phyloP scores from a whole-genome alignment of 2,329 filamentous ascomycete genomes.

The Ambrosiella cleistominuta region DNA sequence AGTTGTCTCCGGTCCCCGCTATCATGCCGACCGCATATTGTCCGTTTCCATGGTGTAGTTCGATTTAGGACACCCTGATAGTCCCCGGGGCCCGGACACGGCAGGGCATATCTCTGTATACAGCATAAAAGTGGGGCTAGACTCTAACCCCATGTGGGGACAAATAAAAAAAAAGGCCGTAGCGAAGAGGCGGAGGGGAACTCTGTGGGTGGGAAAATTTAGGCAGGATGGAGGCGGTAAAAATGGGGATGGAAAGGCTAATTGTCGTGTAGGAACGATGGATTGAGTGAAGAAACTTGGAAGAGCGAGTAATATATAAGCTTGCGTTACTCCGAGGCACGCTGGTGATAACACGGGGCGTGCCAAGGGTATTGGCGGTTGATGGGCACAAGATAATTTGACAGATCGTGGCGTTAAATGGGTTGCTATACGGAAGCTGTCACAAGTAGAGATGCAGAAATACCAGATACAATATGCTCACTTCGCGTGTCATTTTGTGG shows the following conservation, averaged over 20 bases:
- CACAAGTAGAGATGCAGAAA: neutral
- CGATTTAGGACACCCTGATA: neutral
- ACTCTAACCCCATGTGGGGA: neutral
- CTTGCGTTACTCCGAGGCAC: too few relatives aligned
- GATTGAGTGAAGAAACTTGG: too few relatives aligned
- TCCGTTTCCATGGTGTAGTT: neutral
- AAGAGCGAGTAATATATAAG: too few relatives aligned
- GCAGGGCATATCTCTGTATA: neutral
- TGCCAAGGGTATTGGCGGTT: too few relatives aligned
- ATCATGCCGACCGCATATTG: neutral
- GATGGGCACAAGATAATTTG: too few relatives aligned
- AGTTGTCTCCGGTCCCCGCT: neutral
- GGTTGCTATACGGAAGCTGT: too few relatives aligned
- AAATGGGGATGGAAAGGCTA: neutral
- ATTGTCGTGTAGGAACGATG: too few relatives aligned
- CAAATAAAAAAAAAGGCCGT: neutral
- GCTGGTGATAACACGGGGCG: too few relatives aligned
- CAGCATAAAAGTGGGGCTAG: neutral
- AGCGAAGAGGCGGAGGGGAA: neutral
- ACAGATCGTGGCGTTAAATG: too few relatives aligned
- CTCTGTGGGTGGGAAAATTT: neutral
- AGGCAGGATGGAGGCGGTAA: neutral
- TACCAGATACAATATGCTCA: neutral
- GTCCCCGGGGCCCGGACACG: neutral
- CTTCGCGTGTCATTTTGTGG: neutral